These are phyloP conservation scores for Nymphaea thermarum DNA, from an alignment of 164 flowering plant genomes.

Conservation along the genomic window DNA sequence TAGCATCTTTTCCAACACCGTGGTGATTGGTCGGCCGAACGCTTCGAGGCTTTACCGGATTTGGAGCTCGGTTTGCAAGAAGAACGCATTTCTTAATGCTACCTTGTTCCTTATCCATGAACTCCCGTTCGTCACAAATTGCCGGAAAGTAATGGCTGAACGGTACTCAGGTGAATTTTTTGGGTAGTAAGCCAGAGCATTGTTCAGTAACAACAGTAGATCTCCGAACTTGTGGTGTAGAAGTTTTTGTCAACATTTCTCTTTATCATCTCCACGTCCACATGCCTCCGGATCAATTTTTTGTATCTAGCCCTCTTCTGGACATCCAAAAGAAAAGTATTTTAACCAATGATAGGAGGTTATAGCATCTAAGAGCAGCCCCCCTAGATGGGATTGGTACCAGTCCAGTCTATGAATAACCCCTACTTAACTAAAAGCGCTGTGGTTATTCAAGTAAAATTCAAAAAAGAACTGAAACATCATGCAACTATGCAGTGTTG, in stretches of 20 bases:
- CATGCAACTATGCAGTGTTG: no score
- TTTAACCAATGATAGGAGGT: no score
- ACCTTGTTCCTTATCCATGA: background rate
- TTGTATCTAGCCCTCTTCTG: conserved; percentile 79
- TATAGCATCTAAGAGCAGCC: no score
- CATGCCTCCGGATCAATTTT: conserved; percentile 47
- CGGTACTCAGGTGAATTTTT: conserved; percentile 48
- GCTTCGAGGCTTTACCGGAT: conserved; percentile 19
- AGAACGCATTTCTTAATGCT: background rate
- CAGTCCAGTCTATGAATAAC: background rate
- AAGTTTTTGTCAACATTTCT: conserved; percentile 25
- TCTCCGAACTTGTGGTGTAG: conserved; percentile 45
- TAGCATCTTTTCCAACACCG: conserved; percentile 6
- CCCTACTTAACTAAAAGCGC: background rate
- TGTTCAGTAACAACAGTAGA: conserved; percentile 61
- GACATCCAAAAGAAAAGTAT: background rate
- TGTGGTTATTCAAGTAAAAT: no score
- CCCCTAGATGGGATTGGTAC: background rate
- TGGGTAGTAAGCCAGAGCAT: conserved; percentile 62
- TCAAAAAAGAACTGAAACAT: no score
- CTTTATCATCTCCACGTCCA: conserved; percentile 60
- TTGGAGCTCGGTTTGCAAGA: conserved; percentile 2
- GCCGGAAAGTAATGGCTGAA: conserved; percentile 42
- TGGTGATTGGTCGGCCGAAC: conserved; percentile 23
- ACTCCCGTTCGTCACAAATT: conserved; percentile 19